These are phyloP conservation scores for Vanilla planifolia DNA, from an alignment of 106 monocot genomes.

Conservation along the genomic window DNA sequence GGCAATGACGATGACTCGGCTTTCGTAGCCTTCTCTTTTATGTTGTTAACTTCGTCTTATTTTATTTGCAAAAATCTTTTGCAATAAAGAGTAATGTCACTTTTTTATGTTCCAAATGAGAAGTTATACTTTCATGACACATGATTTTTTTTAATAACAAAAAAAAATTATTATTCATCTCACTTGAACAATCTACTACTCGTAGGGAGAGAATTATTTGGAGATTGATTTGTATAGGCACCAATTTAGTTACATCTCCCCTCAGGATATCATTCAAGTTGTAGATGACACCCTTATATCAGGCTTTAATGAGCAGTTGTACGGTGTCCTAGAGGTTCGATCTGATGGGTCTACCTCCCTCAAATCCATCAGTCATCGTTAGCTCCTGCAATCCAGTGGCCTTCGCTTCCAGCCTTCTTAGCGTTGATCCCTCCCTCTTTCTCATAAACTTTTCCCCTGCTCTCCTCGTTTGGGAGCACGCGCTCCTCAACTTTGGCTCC, in stretches of 20 bases:
- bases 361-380: neutral
- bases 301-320: neutral
- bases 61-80: too few relatives aligned
- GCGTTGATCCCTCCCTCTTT: slow-evolving; percentile 93
- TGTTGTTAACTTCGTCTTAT: too few relatives aligned
- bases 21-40: too few relatives aligned
- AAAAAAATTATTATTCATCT: too few relatives aligned
- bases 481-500: slow-evolving; percentile 85
- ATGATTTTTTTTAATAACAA: too few relatives aligned
- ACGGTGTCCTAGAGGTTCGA: neutral
- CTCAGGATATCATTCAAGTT: neutral
- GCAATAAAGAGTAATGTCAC: too few relatives aligned
- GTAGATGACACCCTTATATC: neutral
- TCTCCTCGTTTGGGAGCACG: slow-evolving; percentile 85
- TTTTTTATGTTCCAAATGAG: too few relatives aligned
- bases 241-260: slow-evolving; percentile 72
- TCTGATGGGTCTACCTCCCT: neutral
- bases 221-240: slow-evolving; percentile 96
- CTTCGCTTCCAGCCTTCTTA: slow-evolving; percentile 88
- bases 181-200: too few relatives aligned
- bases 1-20: too few relatives aligned
- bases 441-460: slow-evolving; percentile 88
- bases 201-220: slow-evolving; percentile 73
- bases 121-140: too few relatives aligned
- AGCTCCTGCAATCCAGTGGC: slow-evolving; percentile 22